phyloP scores from a whole-genome alignment of 805 yeast species.

The Myxozyma sirexii region DNA sequence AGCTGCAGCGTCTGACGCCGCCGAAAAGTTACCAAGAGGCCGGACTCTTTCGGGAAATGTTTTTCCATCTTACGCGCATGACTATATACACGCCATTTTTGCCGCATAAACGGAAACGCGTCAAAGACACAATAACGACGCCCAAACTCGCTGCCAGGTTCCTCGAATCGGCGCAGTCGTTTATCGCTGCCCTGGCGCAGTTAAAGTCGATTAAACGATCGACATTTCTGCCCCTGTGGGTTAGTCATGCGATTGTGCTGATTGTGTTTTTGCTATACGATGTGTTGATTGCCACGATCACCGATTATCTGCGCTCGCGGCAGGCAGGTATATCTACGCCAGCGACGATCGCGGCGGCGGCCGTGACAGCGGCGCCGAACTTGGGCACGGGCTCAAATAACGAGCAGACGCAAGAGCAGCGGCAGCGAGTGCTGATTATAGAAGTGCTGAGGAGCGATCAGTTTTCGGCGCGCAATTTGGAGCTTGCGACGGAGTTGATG shows the following conservation, averaged over 20 bases:
- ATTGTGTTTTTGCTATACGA: slow-evolving; percentile 16
- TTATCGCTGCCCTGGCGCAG: slow-evolving; percentile 1
- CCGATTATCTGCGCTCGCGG: not conserved
- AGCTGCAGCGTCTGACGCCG: not conserved
- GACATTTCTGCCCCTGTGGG: slow-evolving; percentile 24
- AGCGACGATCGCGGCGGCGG: not conserved
- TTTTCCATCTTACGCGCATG: slow-evolving; percentile 2
- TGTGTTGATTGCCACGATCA: slow-evolving; percentile 6
- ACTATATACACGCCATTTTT: slow-evolving; percentile 14
- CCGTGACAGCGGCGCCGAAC: not conserved
- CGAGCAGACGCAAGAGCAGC: not conserved
- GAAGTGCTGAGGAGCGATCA: slow-evolving; percentile 8
- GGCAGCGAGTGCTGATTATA: slow-evolving; percentile 7
- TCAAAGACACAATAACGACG: not conserved
- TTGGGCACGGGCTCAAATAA: not conserved
- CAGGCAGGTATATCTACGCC: not conserved
- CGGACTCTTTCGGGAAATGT: slow-evolving; percentile 3
- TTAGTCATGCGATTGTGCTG: slow-evolving; percentile 10
- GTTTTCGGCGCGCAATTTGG: slow-evolving; percentile 7
- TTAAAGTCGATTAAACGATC: slow-evolving; percentile 5
- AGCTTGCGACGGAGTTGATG: slow-evolving; percentile 5
- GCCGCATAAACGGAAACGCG: slow-evolving; percentile 5
- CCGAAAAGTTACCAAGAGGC: not conserved
- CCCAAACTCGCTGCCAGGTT: slow-evolving; percentile 7
- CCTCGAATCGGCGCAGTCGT: slow-evolving; percentile 8